phyloP scores from a whole-genome alignment of 78 protist species.

The Abeoforma whisleri region DNA sequence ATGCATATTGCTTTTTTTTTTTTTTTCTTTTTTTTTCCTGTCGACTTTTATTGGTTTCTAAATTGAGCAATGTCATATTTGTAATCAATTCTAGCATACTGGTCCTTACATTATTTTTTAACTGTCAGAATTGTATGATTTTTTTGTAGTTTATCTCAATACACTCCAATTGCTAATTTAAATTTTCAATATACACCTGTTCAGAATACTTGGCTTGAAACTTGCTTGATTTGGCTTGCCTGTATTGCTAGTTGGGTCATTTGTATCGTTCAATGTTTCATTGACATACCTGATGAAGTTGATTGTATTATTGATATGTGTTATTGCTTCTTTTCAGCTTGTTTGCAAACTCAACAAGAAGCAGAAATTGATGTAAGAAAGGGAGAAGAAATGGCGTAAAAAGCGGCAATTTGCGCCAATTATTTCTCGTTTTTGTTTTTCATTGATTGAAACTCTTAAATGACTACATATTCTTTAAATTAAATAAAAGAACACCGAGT shows the following conservation, averaged over 20 bases:
- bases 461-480: too few species aligned
- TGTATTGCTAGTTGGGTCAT: conserved; percentile 40
- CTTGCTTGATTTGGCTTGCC: conserved; percentile 37
- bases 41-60: not conserved
- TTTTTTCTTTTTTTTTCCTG: not conserved
- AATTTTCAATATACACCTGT: not conserved
- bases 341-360: conserved; percentile 25
- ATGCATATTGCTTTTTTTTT: too few species aligned
- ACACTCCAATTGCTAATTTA: not conserved
- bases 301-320: not conserved
- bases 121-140: too few species aligned
- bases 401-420: too few species aligned
- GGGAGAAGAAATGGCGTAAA: too few species aligned
- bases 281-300: conserved; percentile 8
- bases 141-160: not conserved
- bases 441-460: too few species aligned
- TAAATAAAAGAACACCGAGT: too few species aligned
- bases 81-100: too few species aligned
- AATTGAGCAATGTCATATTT: not conserved
- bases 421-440: too few species aligned
- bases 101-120: too few species aligned
- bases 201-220: conserved; percentile 41
- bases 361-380: not conserved
- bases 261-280: conserved; percentile 31
- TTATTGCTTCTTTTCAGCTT: conserved; percentile 34